phyloP scores from a whole-genome alignment of 139 green algal genomes.

The Picochlorum sp. region DNA sequence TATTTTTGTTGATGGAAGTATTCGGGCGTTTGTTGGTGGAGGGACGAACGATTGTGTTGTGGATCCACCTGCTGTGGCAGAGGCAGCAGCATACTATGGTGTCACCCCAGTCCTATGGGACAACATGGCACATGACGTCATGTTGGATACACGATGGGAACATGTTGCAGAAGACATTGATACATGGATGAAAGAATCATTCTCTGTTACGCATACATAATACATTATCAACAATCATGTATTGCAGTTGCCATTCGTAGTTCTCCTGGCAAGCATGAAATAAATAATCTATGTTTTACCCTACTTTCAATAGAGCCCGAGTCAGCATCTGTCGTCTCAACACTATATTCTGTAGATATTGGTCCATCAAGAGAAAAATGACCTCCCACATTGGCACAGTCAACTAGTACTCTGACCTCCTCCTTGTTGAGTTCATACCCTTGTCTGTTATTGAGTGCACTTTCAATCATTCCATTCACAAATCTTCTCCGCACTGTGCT shows the following conservation, averaged over 20 bases:
- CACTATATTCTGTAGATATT: not conserved
- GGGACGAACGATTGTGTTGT: slow-evolving; percentile 52
- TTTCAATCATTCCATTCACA: too few species aligned
- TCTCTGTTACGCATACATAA: not conserved
- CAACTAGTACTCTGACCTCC: not conserved
- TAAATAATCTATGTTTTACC: not conserved
- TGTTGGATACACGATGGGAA: slow-evolving; percentile 72
- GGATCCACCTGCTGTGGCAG: slow-evolving; percentile 40
- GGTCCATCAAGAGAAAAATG: not conserved
- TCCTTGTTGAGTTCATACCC: not conserved
- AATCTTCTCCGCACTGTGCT: not conserved
- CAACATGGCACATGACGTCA: slow-evolving; percentile 70
- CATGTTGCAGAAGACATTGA: slow-evolving; percentile 39
- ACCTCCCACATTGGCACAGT: not conserved
- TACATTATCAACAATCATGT: not conserved
- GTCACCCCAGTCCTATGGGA: slow-evolving; percentile 39
- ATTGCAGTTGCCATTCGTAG: not conserved
- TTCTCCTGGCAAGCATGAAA: not conserved
- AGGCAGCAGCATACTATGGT: slow-evolving; percentile 40
- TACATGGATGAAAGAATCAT: slow-evolving; percentile 29
- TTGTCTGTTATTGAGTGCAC: too few species aligned
- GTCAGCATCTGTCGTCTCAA: not conserved
- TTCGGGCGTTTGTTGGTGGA: slow-evolving; percentile 50
- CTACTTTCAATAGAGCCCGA: too few species aligned
- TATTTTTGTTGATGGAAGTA: slow-evolving; percentile 21